phyloP scores from a whole-genome alignment of 345 rosid genomes.

The Kandelia obovata region DNA sequence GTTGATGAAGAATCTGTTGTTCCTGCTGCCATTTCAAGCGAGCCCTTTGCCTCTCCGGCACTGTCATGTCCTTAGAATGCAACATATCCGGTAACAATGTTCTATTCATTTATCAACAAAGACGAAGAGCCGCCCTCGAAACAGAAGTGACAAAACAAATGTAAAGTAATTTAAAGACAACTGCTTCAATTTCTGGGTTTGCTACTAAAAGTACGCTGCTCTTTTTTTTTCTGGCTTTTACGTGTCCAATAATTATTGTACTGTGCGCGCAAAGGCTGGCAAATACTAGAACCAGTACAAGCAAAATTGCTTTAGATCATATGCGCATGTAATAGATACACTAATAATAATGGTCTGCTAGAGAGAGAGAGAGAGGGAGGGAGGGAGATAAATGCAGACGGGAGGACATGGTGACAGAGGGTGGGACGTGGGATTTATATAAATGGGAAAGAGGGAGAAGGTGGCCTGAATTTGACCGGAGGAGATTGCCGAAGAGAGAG shows the following conservation, averaged over 20 bases:
- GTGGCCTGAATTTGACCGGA: slow-evolving; percentile 18
- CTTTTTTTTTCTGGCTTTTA: no score
- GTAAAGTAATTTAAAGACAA: not conserved
- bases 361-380: no score
- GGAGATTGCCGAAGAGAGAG: not conserved
- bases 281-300: no score
- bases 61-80: slow-evolving; percentile 51
- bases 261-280: no score
- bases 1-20: slow-evolving; percentile 17
- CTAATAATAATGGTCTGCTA: no score
- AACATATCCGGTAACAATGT: slow-evolving; percentile 34
- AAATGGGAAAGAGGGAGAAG: not conserved
- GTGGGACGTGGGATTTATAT: slow-evolving; percentile 17
- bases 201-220: no score
- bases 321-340: no score
- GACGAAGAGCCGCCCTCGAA: not conserved
- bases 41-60: slow-evolving; percentile 60
- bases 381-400: no score
- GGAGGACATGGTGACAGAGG: not conserved
- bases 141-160: not conserved
- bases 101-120: slow-evolving; percentile 26
- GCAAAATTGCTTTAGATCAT: no score
- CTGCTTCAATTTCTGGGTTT: not conserved
- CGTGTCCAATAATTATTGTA: no score
- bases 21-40: slow-evolving; percentile 38